phyloP scores from a whole-genome alignment of 2,329 filamentous ascomycete species.

The Penicillium sp. region DNA sequence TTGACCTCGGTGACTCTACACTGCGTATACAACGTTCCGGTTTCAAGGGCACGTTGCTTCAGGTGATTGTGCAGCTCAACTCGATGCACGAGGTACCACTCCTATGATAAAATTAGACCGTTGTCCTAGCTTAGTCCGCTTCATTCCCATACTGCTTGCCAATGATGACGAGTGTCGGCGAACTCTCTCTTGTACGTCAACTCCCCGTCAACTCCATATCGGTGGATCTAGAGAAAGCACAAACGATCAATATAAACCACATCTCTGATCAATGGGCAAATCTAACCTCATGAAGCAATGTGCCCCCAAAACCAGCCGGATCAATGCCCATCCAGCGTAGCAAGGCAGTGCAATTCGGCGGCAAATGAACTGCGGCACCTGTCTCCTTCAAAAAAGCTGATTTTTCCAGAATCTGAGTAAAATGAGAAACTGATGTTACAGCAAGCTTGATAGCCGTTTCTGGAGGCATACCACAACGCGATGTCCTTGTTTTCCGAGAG shows the following conservation, averaged over 20 bases:
- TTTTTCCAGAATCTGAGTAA: constrained; percentile 29
- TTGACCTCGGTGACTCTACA: constrained; percentile 24
- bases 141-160: constrained; percentile 23
- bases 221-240: constrained; percentile 16
- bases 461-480: constrained; percentile 30
- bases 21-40: constrained; percentile 20
- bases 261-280: neutral
- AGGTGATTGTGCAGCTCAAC: constrained; percentile 44
- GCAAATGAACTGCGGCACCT: constrained; percentile 28
- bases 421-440: neutral
- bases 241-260: neutral
- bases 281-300: constrained; percentile 23
- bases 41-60: constrained; percentile 31
- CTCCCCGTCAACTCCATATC: constrained; percentile 16
- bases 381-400: constrained; percentile 26
- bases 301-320: constrained; percentile 24
- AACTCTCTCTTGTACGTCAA: constrained; percentile 21
- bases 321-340: constrained; percentile 25
- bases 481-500: constrained; percentile 33
- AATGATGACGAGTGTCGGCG: constrained; percentile 14
- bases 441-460: neutral
- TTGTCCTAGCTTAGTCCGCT: neutral
- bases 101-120: constrained; percentile 10
- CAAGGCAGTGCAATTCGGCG: constrained; percentile 28
- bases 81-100: constrained; percentile 40